Evolutionary conservation across 805 yeast species (phyloP).

Genomic region (Ogataea pini): DNA sequence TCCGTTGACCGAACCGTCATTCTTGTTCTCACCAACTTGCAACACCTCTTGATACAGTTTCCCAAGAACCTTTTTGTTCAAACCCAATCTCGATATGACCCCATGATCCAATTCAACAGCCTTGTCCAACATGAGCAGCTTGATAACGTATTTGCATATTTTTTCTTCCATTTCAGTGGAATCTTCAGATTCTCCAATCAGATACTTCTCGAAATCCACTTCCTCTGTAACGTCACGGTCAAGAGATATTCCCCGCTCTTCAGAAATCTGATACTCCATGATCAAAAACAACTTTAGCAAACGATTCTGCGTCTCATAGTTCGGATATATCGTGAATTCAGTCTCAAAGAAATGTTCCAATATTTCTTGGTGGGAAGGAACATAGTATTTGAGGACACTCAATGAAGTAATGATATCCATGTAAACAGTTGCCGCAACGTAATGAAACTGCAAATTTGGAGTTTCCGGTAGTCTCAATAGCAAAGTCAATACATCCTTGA

Average conservation of each 20-base stretch:
- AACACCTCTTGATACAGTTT: slow-evolving; percentile 20
- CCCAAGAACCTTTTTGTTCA: slow-evolving; percentile 30
- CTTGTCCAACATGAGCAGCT: slow-evolving; percentile 24
- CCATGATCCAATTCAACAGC: slow-evolving; percentile 17
- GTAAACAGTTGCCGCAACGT: slow-evolving; percentile 12
- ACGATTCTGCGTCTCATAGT: slow-evolving; percentile 32
- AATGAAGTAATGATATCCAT: slow-evolving; percentile 27
- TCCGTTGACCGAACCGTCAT: not conserved
- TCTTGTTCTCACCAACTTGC: not conserved
- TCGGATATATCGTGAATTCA: slow-evolving; percentile 31
- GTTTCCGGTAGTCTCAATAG: not conserved
- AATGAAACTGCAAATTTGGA: slow-evolving; percentile 10
- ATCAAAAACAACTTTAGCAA: slow-evolving; percentile 47
- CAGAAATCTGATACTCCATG: slow-evolving; percentile 50
- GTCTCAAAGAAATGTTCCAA: slow-evolving; percentile 35
- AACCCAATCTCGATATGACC: slow-evolving; percentile 22
- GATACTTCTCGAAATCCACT: slow-evolving; percentile 28
- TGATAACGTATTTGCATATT: slow-evolving; percentile 28
- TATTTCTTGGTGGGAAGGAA: slow-evolving; percentile 37
- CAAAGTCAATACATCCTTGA: slow-evolving; percentile 12
- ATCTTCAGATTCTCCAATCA: slow-evolving; percentile 7
- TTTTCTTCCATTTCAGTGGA: slow-evolving; percentile 17
- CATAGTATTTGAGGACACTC: slow-evolving; percentile 25
- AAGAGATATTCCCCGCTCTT: slow-evolving; percentile 37
- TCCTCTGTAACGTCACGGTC: slow-evolving; percentile 56